Evolutionary conservation across 176 grass and related monocot species (phyloP).

Genomic region (Lolium multiflorum): DNA sequence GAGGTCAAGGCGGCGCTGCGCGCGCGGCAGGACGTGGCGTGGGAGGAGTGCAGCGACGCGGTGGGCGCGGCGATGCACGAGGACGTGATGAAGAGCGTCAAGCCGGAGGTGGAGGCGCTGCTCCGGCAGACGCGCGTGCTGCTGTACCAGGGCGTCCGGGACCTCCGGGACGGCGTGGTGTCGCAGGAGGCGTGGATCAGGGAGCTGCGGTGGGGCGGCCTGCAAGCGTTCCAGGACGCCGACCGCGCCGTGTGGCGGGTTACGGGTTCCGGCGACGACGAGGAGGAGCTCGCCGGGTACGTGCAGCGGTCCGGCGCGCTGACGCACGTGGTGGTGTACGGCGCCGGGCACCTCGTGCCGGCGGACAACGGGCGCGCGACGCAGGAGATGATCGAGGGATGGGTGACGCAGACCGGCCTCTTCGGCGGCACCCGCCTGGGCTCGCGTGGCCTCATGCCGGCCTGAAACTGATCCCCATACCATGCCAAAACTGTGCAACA

Average conservation of each 20-base stretch:
- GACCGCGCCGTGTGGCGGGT: background rate
- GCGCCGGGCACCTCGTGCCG: background rate
- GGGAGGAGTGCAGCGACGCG: background rate
- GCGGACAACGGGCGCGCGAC: background rate
- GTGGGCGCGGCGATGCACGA: background rate
- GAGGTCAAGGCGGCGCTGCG: background rate
- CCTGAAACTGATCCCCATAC: too few species aligned
- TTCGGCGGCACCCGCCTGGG: too few species aligned
- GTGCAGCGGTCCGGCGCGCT: background rate
- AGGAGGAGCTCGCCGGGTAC: background rate
- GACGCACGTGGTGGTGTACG: background rate
- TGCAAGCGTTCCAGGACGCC: background rate
- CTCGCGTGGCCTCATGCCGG: too few species aligned
- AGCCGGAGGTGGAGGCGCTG: background rate
- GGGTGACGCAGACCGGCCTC: too few species aligned
- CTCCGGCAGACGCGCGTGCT: background rate
- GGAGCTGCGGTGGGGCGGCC: background rate
- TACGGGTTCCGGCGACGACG: background rate
- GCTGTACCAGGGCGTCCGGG: background rate
- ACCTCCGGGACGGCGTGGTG: background rate
- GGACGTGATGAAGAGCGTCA: background rate
- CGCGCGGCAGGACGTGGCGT: background rate
- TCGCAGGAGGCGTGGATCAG: background rate
- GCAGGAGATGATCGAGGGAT: slow-evolving; percentile 1
- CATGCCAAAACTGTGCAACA: too few species aligned